Conservation (phyloP, 176 grass and related monocot species). For the Carex myosuroides region DNA sequence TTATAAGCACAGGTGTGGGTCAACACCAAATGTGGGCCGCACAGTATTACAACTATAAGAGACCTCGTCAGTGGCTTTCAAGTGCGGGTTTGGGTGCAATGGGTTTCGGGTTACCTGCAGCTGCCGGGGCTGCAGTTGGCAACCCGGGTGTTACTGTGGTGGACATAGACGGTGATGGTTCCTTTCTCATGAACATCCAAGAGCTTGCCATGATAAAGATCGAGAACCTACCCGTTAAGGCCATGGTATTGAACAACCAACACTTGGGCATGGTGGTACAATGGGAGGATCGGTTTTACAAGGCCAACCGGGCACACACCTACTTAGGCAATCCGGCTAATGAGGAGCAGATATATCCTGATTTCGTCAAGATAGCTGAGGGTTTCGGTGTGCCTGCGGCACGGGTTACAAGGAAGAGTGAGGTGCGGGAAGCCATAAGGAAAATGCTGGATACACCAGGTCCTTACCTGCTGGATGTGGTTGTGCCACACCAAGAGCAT, state of each 20-base stretch:
- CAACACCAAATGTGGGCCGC: conserved; percentile 98
- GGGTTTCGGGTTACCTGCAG: conserved; percentile 92
- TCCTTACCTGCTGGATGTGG: conserved; percentile 82
- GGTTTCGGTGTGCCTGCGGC: conserved; percentile 76
- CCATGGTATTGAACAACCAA: conserved; percentile 84
- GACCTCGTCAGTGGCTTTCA: conserved; percentile 66
- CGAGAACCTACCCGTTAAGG: conserved; percentile 77
- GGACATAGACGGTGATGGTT: conserved; percentile 90
- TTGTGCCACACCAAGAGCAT: conserved; percentile 85
- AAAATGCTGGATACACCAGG: conserved; percentile 88
- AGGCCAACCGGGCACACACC: conserved; percentile 75
- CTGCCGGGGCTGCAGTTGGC: conserved; percentile 73
- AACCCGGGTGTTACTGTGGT: conserved; percentile 75
- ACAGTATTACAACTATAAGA: conserved; percentile 75
- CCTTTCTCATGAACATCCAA: conserved; percentile 94
- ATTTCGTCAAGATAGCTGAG: conserved; percentile 77
- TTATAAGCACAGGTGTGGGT: conserved; percentile 78
- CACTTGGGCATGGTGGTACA: conserved; percentile 94
- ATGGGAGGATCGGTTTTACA: conserved; percentile 93
- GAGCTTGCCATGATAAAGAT: conserved; percentile 77
- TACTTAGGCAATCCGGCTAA: conserved; percentile 81
- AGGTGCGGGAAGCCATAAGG: conserved; percentile 57
- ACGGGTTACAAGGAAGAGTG: conserved; percentile 66
- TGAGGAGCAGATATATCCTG: conserved; percentile 71
- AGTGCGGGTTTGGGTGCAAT: conserved; percentile 72